phyloP scores from a whole-genome alignment of 495 filamentous ascomycete species.

The Echria macrotheca region DNA sequence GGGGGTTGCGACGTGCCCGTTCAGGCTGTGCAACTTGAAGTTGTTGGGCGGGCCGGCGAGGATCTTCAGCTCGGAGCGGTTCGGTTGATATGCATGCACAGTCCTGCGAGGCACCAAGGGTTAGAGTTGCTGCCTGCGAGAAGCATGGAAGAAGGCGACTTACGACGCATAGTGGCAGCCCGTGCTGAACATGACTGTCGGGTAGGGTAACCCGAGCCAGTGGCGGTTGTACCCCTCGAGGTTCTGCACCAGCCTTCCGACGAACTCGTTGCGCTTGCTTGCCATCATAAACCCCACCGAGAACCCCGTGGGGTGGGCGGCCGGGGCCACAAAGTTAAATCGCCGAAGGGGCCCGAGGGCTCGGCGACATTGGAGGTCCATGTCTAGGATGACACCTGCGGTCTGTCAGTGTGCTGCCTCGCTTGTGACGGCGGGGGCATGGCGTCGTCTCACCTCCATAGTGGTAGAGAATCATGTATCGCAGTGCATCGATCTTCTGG shows the following conservation, averaged over 20 bases:
- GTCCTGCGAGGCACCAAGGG: constrained; percentile 8
- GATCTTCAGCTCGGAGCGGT: constrained; percentile 32
- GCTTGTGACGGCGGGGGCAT: not conserved
- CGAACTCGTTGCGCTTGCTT: constrained; percentile 27
- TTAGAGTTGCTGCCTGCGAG: not conserved
- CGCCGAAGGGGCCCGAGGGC: constrained; percentile 35
- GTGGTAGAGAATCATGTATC: constrained; percentile 34
- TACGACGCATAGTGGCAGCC: constrained; percentile 40
- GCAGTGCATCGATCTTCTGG: constrained; percentile 31
- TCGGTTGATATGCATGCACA: constrained; percentile 31
- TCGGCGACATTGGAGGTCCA: constrained; percentile 38
- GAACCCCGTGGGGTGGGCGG: constrained; percentile 35
- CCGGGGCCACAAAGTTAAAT: constrained; percentile 37
- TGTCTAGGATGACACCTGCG: constrained; percentile 34
- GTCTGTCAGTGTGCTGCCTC: not conserved
- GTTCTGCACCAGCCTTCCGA: constrained; percentile 28
- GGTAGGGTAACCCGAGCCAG: constrained; percentile 38
- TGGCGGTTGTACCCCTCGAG: constrained; percentile 29
- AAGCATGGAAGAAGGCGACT: not conserved
- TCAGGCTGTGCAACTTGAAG: constrained; percentile 35
- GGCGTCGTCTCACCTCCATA: constrained; percentile 24
- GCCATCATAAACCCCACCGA: constrained; percentile 44
- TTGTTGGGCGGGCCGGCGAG: constrained; percentile 29
- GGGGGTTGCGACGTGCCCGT: constrained; percentile 38
- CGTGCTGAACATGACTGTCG: constrained; percentile 42